Evolutionary conservation across 169 alveolate genomes (phyloP), one percentile per base, ranked within the genome.

Genomic region (Plasmodium vivax): DNA sequence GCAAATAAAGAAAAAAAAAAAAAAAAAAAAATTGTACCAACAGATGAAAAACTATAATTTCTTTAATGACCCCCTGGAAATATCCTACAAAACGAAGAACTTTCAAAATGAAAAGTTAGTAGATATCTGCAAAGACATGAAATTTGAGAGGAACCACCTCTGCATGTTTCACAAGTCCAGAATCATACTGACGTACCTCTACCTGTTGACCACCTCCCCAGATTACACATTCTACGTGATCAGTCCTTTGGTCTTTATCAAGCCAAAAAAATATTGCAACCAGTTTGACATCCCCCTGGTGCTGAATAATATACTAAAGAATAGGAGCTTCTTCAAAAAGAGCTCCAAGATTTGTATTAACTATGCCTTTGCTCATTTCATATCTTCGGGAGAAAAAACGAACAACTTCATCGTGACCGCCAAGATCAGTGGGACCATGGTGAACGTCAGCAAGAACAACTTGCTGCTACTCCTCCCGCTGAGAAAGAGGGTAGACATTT

Each of bases 291-390:
- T 92, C 34, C 95, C 95, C 30, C 75, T 92, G 83, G 84, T 92
- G 19, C 41, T 92, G 16, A 92, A 92, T 81, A 82, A 82, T 92
- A 82, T 92, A 83, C 58, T 92, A 82, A 92, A 92, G 74, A 82
- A 92, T 81, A 71, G 92, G 83, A 71, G 83, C 68, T 92, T 92
- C 30, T 92, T 68, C 56, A 92, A 92, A 38, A 92, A 92, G 34
- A 92, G 72, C 54, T 41, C 95, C 45, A 71, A 71, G 82, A 92
- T 92, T 41, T 92, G 95, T 74, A 92, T 92, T 3, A 92, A 92
- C 82, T 92, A 92, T 92, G 95, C 95, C 16, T 92, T 92, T 92
- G 95, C 92, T 72, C 95, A 92, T 71, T 92, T 92, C 30, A 92
- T 92, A 68, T 77, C 92, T 16, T 8, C 77, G 58, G 82, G 95